phyloP scores from a whole-genome alignment of 345 rosid genomes.

The thale cress (Arabidopsis thaliana) region TAIR10.1 NC_003074.8:20470001-20470500 shows the following conservation, averaged over 20 bases:
- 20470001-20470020: conserved; percentile 80
- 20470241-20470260: conserved; percentile 98
- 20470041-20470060: conserved; percentile 95
- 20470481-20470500: conserved; percentile 96
- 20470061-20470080: conserved; percentile 91
- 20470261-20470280: conserved; percentile 95
- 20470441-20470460: conserved; percentile 84
- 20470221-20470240: conserved; percentile 97
- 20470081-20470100: conserved; percentile 89
- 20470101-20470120: conserved; percentile 90
- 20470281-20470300: conserved; percentile 94
- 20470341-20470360: conserved; percentile 81
- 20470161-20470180: conserved; percentile 94
- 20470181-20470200: conserved; percentile 98
- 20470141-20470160: conserved; percentile 87
- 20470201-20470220: conserved; percentile 95
- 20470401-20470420: conserved; percentile 91
- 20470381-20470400: conserved; percentile 95
- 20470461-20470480: conserved; percentile 96
- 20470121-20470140: conserved; percentile 92
- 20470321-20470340: conserved; percentile 96
- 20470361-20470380: conserved; percentile 94
- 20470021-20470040: conserved; percentile 92
- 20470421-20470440: conserved; percentile 96
- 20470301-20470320: conserved; percentile 94